A percentile compares a stretch with the other conserved stretches of the same genome.
Conservation (phyloP, 2,329 filamentous ascomycete species). For the Aureobasidium mangrovei region DNA sequence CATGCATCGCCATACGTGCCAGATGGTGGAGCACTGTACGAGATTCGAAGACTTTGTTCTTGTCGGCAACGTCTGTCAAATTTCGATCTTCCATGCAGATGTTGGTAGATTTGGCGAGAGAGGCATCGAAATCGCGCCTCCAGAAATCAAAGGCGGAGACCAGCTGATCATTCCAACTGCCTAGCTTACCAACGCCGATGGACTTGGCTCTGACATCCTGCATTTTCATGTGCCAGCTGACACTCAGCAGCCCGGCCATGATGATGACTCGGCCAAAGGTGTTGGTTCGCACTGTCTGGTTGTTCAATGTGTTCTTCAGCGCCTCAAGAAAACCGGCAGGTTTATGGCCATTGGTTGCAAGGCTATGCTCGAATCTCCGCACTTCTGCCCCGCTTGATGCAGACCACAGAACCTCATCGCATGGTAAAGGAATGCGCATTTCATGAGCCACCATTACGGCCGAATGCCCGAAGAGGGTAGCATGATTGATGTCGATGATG, state of each 20-base stretch:
- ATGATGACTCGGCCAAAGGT: slow-evolving; percentile 87
- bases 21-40: slow-evolving; percentile 85
- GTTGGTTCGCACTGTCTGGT: slow-evolving; percentile 80
- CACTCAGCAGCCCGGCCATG: slow-evolving; percentile 87
- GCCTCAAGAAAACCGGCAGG: slow-evolving; percentile 83
- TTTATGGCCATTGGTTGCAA: slow-evolving; percentile 74
- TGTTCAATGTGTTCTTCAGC: slow-evolving; percentile 78
- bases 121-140: slow-evolving; percentile 82
- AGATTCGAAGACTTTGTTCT: slow-evolving; percentile 74
- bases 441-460: slow-evolving; percentile 96
- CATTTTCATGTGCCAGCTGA: slow-evolving; percentile 97
- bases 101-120: slow-evolving; percentile 20
- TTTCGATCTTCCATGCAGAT: slow-evolving; percentile 20
- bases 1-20: slow-evolving; percentile 96
- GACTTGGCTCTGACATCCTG: slow-evolving; percentile 87
- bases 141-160: slow-evolving; percentile 87
- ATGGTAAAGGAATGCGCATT: slow-evolving; percentile 82
- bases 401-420: slow-evolving; percentile 87
- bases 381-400: slow-evolving; percentile 84
- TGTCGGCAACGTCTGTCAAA: slow-evolving; percentile 46
- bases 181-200: slow-evolving; percentile 74
- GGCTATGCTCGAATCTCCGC: slow-evolving; percentile 68
- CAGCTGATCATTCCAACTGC: slow-evolving; percentile 82
- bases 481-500: slow-evolving; percentile 89
- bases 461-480: slow-evolving; percentile 95